Evolutionary conservation across 1,139 yeast genomes (phyloP).

Genomic region (Magnusiomyces sp.): DNA sequence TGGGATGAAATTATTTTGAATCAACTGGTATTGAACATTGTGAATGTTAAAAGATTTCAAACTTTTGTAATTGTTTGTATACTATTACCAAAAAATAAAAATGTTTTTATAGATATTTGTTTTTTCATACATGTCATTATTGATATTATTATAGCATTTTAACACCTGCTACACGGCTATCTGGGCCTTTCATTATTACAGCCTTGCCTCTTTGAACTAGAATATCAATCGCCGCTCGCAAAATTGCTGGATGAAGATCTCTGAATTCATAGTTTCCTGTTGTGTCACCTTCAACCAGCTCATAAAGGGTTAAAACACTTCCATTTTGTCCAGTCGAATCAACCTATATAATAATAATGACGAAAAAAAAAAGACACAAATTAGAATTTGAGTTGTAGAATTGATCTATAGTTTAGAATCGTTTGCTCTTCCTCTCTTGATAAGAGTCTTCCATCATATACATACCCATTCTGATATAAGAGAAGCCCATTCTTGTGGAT

Average conservation of each 20-base stretch:
- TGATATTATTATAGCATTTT: slow-evolving; percentile 19
- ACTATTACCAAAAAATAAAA: no score
- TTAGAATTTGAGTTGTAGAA: background rate
- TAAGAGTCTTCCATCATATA: background rate
- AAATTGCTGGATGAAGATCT: slow-evolving; percentile 51
- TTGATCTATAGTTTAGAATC: no score
- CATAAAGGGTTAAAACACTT: slow-evolving; percentile 73
- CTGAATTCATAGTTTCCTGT: slow-evolving; percentile 50
- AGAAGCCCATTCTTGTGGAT: slow-evolving; percentile 71
- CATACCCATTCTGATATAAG: slow-evolving; percentile 43
- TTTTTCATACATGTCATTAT: no score
- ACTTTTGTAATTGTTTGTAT: no score
- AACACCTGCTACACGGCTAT: slow-evolving; percentile 30
- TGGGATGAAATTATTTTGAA: no score
- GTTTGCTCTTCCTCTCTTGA: no score
- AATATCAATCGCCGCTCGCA: slow-evolving; percentile 48
- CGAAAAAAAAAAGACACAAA: background rate
- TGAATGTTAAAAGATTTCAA: no score
- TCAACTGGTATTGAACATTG: no score
- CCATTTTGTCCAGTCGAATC: slow-evolving; percentile 73
- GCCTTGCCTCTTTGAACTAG: slow-evolving; percentile 52
- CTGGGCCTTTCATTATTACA: slow-evolving; percentile 27
- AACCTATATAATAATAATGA: slow-evolving; percentile 21
- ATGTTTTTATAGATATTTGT: no score
- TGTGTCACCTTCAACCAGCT: slow-evolving; percentile 57